Conservation (phyloP, 2,329 filamentous ascomycete species). For the Triangularia setosa region DNA sequence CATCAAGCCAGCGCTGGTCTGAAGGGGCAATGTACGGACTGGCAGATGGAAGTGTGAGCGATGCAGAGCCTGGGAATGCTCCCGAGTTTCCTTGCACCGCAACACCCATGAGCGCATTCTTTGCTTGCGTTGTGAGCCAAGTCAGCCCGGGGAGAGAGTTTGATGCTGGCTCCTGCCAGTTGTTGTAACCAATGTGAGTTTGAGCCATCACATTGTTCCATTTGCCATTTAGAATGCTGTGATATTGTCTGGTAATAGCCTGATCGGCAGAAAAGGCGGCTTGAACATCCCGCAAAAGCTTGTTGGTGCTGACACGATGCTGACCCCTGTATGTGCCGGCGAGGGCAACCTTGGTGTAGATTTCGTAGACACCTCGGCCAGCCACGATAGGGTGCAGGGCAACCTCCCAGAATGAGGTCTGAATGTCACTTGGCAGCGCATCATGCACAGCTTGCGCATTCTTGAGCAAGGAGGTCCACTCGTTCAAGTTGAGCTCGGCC, state of each 20-base stretch:
- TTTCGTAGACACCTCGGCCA: slow-evolving; percentile 48
- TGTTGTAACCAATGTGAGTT: slow-evolving; percentile 44
- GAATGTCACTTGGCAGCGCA: slow-evolving; percentile 36
- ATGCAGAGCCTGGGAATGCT: slow-evolving; percentile 43
- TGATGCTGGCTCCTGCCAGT: slow-evolving; percentile 50
- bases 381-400: slow-evolving; percentile 54
- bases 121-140: slow-evolving; percentile 42
- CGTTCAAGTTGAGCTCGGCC: slow-evolving; percentile 47
- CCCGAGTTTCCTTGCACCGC: slow-evolving; percentile 46
- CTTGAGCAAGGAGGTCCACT: slow-evolving; percentile 46
- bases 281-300: slow-evolving; percentile 37
- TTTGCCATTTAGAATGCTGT: slow-evolving; percentile 37
- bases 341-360: slow-evolving; percentile 42
- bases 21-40: slow-evolving; percentile 31
- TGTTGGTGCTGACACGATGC: slow-evolving; percentile 44
- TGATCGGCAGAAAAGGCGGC: slow-evolving; percentile 42
- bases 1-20: slow-evolving; percentile 41
- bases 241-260: slow-evolving; percentile 40
- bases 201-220: slow-evolving; percentile 45
- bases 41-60: slow-evolving; percentile 19
- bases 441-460: slow-evolving; percentile 44
- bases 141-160: slow-evolving; percentile 46
- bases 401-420: slow-evolving; percentile 53
- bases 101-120: slow-evolving; percentile 43
- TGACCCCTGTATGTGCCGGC: slow-evolving; percentile 45